These are phyloP conservation scores for Mycena haematopus DNA, from an alignment of 768 basidiomycete species.

Conservation along the genomic window DNA sequence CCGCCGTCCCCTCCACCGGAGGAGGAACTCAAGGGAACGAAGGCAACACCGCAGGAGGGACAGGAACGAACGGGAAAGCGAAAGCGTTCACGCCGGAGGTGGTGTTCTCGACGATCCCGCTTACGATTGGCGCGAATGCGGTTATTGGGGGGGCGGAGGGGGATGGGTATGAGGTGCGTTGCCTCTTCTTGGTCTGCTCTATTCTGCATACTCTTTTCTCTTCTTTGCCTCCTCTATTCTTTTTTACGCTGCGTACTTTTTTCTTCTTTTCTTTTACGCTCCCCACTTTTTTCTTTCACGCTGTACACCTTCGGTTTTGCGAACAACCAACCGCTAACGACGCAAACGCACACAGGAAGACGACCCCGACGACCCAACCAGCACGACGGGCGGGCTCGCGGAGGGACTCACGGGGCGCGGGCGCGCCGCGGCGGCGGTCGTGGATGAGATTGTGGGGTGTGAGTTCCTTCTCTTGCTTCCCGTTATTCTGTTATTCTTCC, in stretches of 20 bases:
- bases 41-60: background rate
- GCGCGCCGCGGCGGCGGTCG: constrained; percentile 16
- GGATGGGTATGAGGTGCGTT: constrained; percentile 10
- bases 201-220: too few relatives aligned
- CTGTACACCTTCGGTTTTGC: too few relatives aligned
- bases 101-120: constrained; percentile 27
- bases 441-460: constrained; percentile 31
- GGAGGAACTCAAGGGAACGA: too few relatives aligned
- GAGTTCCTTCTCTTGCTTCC: constrained; percentile 8
- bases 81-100: constrained; percentile 12
- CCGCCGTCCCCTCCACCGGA: too few relatives aligned
- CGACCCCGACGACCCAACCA: background rate
- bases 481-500: background rate
- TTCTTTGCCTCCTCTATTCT: background rate
- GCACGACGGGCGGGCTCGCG: background rate
- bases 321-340: too few relatives aligned
- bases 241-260: too few relatives aligned
- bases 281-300: too few relatives aligned
- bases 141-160: constrained; percentile 24
- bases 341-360: background rate
- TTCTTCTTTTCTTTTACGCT: too few relatives aligned
- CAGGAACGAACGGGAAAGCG: background rate
- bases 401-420: background rate
- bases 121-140: constrained; percentile 26
- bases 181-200: background rate